Evolutionary conservation across 192 early-diverging fungal genomes (phyloP).

Genomic region (Coemansia sp.): DNA sequence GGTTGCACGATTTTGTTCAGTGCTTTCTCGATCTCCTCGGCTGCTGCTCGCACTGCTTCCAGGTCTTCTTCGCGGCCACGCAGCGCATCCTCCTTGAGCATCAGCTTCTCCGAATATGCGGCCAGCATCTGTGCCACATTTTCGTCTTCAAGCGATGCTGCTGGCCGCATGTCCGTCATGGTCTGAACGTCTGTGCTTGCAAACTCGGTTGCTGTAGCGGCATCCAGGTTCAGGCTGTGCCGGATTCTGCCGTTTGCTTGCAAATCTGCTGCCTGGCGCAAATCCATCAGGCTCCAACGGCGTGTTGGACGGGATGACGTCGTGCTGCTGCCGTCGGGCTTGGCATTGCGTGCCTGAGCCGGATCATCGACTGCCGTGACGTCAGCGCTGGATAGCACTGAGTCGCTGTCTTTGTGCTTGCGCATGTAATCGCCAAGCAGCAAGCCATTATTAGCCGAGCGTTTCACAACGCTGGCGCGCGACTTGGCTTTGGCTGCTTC

Average conservation of each 20-base stretch:
- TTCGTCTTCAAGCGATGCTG: not conserved
- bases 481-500: slow-evolving; percentile 6
- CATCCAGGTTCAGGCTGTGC: not conserved
- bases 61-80: slow-evolving; percentile 50
- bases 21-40: slow-evolving; percentile 15
- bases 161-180: slow-evolving; percentile 14
- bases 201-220: not conserved
- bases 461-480: not conserved
- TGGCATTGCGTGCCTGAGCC: not conserved
- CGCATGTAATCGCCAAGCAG: slow-evolving; percentile 18
- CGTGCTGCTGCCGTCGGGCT: too few species aligned
- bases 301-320: not conserved
- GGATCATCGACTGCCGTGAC: slow-evolving; percentile 18
- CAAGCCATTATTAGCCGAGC: slow-evolving; percentile 2
- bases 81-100: slow-evolving; percentile 45
- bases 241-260: too few species aligned
- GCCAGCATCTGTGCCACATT: slow-evolving; percentile 35
- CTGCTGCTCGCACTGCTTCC: slow-evolving; percentile 21
- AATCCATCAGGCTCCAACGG: slow-evolving; percentile 9
- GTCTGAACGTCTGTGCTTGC: slow-evolving; percentile 24
- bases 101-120: slow-evolving; percentile 48
- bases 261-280: too few species aligned
- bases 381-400: slow-evolving; percentile 15
- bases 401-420: slow-evolving; percentile 18
- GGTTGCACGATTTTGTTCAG: slow-evolving; percentile 20